These are phyloP conservation scores for Hericium erinaceus DNA, from an alignment of 768 basidiomycete genomes.

Conservation along the genomic window DNA sequence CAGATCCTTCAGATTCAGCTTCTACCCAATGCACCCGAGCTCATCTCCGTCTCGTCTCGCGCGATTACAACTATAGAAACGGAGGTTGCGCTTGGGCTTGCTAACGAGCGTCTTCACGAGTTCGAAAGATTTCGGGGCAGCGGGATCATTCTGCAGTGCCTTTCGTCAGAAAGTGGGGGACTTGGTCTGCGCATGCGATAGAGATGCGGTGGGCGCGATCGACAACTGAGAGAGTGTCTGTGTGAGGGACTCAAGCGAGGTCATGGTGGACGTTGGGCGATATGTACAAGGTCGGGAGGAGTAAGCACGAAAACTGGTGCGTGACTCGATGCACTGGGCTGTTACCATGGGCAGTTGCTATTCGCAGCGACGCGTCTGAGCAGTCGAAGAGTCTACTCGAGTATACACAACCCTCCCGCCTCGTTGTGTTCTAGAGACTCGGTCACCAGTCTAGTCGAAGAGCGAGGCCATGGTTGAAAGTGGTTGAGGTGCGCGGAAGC, in stretches of 20 bases:
- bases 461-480: conserved; percentile 24
- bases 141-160: conserved; percentile 44
- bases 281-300: too few relatives aligned
- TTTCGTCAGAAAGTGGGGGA: conserved; percentile 75
- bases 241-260: conserved; percentile 24
- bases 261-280: conserved; percentile 23
- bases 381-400: background rate
- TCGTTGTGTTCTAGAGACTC: too few relatives aligned
- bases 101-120: conserved; percentile 85
- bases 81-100: conserved; percentile 84
- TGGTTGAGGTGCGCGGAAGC: too few relatives aligned
- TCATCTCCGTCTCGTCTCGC: conserved; percentile 76
- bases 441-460: too few relatives aligned
- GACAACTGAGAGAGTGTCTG: conserved; percentile 42
- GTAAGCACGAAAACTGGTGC: background rate
- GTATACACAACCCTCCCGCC: too few relatives aligned
- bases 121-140: conserved; percentile 52
- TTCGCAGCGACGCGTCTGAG: background rate
- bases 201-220: conserved; percentile 41
- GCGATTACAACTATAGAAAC: conserved; percentile 85
- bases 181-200: conserved; percentile 52
- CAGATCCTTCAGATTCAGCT: conserved; percentile 78
- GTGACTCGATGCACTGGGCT: conserved; percentile 13
- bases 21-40: conserved; percentile 65
- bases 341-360: conserved; percentile 8